These are phyloP conservation scores for Solanum virginianum DNA, from an alignment of 257 asterid genomes.

Conservation along the genomic window DNA sequence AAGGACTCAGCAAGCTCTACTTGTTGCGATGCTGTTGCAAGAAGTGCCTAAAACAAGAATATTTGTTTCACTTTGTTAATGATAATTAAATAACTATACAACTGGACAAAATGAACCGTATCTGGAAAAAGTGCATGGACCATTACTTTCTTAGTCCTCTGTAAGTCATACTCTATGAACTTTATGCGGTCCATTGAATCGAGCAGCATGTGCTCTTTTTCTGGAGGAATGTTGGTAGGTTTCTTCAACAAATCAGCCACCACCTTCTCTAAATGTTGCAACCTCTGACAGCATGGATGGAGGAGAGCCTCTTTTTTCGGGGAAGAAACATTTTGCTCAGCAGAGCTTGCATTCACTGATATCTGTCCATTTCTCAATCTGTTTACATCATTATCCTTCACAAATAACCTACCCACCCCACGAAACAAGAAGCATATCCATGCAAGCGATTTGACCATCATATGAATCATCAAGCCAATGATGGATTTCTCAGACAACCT, in stretches of 20 bases:
- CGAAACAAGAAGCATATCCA: slow-evolving; percentile 28
- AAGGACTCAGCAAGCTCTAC: slow-evolving; percentile 79
- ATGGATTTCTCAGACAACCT: slow-evolving; percentile 25
- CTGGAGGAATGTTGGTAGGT: slow-evolving; percentile 76
- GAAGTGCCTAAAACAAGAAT: slow-evolving; percentile 43
- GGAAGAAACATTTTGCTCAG: slow-evolving; percentile 10
- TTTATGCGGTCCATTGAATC: slow-evolving; percentile 86
- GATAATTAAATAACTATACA: not conserved
- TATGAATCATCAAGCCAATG: slow-evolving; percentile 9
- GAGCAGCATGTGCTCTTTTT: slow-evolving; percentile 65
- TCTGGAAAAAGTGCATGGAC: not conserved
- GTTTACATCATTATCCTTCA: slow-evolving; percentile 13
- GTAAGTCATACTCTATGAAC: slow-evolving; percentile 77
- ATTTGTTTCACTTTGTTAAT: not conserved
- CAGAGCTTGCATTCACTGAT: slow-evolving; percentile 22
- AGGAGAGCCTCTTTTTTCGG: slow-evolving; percentile 31
- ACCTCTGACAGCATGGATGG: slow-evolving; percentile 68
- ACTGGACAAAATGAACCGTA: not conserved
- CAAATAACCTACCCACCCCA: slow-evolving; percentile 27
- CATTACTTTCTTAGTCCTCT: slow-evolving; percentile 67
- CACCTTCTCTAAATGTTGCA: slow-evolving; percentile 67
- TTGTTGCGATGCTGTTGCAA: slow-evolving; percentile 82
- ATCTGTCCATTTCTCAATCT: slow-evolving; percentile 13
- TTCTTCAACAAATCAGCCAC: slow-evolving; percentile 63
- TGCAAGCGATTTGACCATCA: slow-evolving; percentile 40